A percentile compares a stretch with the other conserved stretches of the same genome.
Evolutionary conservation across 768 basidiomycete genomes (phyloP).

Genomic region (Leccinum obscurum): DNA sequence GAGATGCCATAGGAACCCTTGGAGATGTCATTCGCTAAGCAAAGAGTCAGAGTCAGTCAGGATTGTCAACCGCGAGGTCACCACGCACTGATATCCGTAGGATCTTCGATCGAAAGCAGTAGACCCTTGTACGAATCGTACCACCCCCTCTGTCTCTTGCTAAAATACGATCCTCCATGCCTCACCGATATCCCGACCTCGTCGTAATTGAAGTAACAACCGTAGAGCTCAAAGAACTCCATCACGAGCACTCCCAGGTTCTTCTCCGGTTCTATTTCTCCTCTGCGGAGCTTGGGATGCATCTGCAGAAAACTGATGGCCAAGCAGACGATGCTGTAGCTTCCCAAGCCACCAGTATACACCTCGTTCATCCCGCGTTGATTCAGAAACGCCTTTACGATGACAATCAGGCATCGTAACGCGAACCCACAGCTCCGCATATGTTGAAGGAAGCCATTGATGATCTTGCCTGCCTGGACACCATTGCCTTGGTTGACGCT

Average conservation of each 20-base stretch:
- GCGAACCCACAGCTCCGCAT: constrained; percentile 60
- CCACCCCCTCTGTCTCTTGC: constrained; percentile 85
- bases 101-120: constrained; percentile 88
- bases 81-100: constrained; percentile 78
- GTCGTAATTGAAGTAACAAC: too few species aligned
- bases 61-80: constrained; percentile 16
- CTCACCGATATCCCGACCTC: too few species aligned
- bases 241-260: too few species aligned
- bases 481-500: constrained; percentile 92
- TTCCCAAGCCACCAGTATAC: constrained; percentile 92
- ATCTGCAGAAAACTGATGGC: constrained; percentile 95
- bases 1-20: constrained; percentile 82
- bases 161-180: constrained; percentile 82
- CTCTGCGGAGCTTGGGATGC: constrained; percentile 90
- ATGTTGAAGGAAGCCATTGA: constrained; percentile 75
- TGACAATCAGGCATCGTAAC: constrained; percentile 78
- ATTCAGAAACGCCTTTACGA: constrained; percentile 87
- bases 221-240: too few species aligned
- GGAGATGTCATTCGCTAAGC: constrained; percentile 88
- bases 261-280: constrained; percentile 53
- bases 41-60: constrained; percentile 11
- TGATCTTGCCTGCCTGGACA: constrained; percentile 71
- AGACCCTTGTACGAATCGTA: constrained; percentile 52
- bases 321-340: constrained; percentile 91
- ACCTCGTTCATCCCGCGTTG: constrained; percentile 92